Conservation (phyloP, 768 basidiomycete species). For the Pisolithus orientalis region DNA sequence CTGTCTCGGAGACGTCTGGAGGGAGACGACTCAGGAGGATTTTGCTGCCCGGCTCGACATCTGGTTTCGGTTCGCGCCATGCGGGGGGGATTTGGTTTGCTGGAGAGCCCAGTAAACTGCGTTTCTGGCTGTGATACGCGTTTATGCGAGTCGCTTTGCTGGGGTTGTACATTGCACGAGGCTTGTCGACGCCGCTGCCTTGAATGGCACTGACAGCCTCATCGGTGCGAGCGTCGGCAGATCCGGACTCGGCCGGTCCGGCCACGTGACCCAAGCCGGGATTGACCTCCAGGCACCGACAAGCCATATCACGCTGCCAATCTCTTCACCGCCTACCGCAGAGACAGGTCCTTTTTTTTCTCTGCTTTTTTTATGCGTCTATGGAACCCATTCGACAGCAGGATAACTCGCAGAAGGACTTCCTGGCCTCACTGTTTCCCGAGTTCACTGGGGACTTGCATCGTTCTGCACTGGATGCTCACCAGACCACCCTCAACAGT, state of each 20-base stretch:
- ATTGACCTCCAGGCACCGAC: slow-evolving; percentile 2
- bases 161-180: slow-evolving; percentile 2
- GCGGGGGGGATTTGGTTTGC: slow-evolving; percentile 54
- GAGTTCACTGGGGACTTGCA: slow-evolving; percentile 22
- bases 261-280: background rate
- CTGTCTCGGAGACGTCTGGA: slow-evolving; percentile 59
- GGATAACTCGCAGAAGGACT: slow-evolving; percentile 31
- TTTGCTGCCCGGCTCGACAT: slow-evolving; percentile 46
- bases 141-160: slow-evolving; percentile 31
- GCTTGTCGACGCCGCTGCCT: background rate
- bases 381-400: slow-evolving; percentile 23
- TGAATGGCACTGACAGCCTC: too few species aligned
- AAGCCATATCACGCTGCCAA: too few species aligned
- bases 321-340: background rate
- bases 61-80: slow-evolving; percentile 45
- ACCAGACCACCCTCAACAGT: slow-evolving; percentile 9
- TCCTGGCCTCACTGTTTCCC: slow-evolving; percentile 29
- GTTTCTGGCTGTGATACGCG: slow-evolving; percentile 49
- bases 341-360: background rate
- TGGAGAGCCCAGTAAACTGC: slow-evolving; percentile 50
- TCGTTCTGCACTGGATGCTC: slow-evolving; percentile 16
- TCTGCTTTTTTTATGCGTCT: background rate
- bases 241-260: background rate
- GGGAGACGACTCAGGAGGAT: slow-evolving; percentile 64
- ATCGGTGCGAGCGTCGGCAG: background rate